These are phyloP conservation scores for Sanghuangporus sanghuang DNA, from an alignment of 1,284 basidiomycete genomes.

Conservation along the genomic window DNA sequence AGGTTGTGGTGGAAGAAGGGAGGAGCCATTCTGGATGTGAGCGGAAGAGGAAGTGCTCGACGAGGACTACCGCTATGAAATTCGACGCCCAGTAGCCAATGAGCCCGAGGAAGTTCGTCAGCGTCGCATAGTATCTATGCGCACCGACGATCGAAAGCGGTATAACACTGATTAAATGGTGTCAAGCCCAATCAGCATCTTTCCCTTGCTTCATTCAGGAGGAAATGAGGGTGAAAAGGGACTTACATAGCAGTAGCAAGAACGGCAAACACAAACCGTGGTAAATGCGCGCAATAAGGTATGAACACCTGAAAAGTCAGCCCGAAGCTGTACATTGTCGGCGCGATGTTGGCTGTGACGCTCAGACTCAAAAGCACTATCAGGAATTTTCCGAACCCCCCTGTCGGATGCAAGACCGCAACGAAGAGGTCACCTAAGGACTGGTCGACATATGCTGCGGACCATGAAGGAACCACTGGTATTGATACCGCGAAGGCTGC, in stretches of 20 bases:
- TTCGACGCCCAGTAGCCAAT: constrained; percentile 69
- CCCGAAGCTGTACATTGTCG: constrained; percentile 81
- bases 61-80: constrained; percentile 52
- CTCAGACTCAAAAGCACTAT: constrained; percentile 80
- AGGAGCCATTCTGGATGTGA: constrained; percentile 18
- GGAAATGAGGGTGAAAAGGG: neutral
- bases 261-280: constrained; percentile 84
- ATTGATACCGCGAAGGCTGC: constrained; percentile 63
- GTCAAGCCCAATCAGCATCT: neutral
- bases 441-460: constrained; percentile 48
- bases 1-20: neutral
- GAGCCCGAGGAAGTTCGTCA: constrained; percentile 66
- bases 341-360: constrained; percentile 80
- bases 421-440: constrained; percentile 73
- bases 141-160: constrained; percentile 66
- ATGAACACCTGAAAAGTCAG: constrained; percentile 77
- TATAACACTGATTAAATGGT: constrained; percentile 29
- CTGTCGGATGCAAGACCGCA: constrained; percentile 65
- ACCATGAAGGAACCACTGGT: constrained; percentile 65
- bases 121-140: constrained; percentile 58
- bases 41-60: constrained; percentile 64
- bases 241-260: constrained; percentile 76
- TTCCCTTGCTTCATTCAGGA: neutral
- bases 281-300: constrained; percentile 62
- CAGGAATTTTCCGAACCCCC: constrained; percentile 82